Conservation (phyloP, 2,329 filamentous ascomycete species). For the Hypoxylon sp. region DNA sequence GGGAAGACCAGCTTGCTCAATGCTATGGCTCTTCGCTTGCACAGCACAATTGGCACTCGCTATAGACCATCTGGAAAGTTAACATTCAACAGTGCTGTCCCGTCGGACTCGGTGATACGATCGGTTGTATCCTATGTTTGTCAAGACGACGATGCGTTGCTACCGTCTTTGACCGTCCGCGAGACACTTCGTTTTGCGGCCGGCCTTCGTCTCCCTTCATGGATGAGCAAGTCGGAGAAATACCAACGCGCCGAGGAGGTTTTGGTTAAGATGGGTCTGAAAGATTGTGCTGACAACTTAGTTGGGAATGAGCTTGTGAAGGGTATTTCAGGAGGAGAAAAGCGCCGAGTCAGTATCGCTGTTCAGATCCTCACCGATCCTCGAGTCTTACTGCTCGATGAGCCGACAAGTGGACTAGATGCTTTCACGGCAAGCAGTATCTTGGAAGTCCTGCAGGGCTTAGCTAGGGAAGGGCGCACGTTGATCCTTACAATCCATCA, state of each 20-base stretch:
- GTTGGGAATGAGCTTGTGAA: conserved; percentile 81
- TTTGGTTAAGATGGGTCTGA: conserved; percentile 80
- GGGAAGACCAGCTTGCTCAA: conserved; percentile 84
- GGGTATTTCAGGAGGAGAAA: conserved; percentile 85
- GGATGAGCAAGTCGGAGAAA: conserved; percentile 79
- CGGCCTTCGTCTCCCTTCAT: conserved; percentile 77
- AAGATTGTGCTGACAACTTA: conserved; percentile 82
- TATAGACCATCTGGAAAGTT: conserved; percentile 75
- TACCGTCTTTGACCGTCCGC: conserved; percentile 81
- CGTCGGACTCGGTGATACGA: conserved; percentile 77
- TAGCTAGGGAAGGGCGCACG: conserved; percentile 81
- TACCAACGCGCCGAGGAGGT: conserved; percentile 77
- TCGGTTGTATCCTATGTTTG: conserved; percentile 83
- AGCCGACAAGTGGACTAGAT: conserved; percentile 82
- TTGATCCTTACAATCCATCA: conserved; percentile 85
- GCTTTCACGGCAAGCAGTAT: conserved; percentile 84
- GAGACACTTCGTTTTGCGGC: conserved; percentile 81
- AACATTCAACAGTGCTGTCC: conserved; percentile 77
- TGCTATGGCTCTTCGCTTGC: conserved; percentile 77
- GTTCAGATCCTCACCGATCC: conserved; percentile 84
- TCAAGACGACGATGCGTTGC: conserved; percentile 81
- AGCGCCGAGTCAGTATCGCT: conserved; percentile 82
- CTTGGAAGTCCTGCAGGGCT: conserved; percentile 78
- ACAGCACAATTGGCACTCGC: conserved; percentile 71
- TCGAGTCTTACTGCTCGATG: conserved; percentile 79